Base-by-base conservation (phyloP, 1,284 basidiomycete species). In the Takashimella tepidaria region DNA sequence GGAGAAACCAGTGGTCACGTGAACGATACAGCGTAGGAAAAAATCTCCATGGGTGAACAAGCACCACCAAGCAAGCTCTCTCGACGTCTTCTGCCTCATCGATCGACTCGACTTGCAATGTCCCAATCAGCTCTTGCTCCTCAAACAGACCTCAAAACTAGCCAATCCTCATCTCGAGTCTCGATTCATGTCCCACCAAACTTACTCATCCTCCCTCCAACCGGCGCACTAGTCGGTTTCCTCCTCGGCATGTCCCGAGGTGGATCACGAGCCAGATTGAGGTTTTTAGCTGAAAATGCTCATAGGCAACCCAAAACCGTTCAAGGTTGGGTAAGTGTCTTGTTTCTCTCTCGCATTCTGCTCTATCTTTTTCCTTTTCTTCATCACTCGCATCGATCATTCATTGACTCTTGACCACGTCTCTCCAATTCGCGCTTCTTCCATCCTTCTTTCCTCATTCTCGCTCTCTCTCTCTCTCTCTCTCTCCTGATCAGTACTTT, bases 261-360 rank as follows among this genome's bases (percentile, higher is more conserved):
- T 13, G 74, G 68, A 6, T 54, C 58, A 2, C 45, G 58, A 37
- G 73, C 74, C 19, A 63, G 73, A 47, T 50, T 75, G 47, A 52
- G 69, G 20, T 76, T 73, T 54, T 56, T 76, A 46, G 74, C 72
- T 20, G 74, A 76, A 62, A 76, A 76, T 53, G 73, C 72, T 6
- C 74, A 76, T 58, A 48, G 74, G 25, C 67, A 62, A 45, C 74
- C 74, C 23, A 73, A 57, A 54, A 75, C 74, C 0, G 59, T 73
- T 12, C 70, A 74, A 55, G 74, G 74, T 53, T 75, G 72, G 73
- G 74, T 73, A 43, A 58, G 71, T 65, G 19, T 10, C 31, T 37
- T n/a, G 3, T 21, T 16, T n/a, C 21, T 24, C 45, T 41, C 8
- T 22, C 19, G 21, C 16, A 27, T 20, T 16, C 16, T 37, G 23